Evolutionary conservation across 164 flowering plant species (phyloP).

Genomic region (Piper longum): DNA sequence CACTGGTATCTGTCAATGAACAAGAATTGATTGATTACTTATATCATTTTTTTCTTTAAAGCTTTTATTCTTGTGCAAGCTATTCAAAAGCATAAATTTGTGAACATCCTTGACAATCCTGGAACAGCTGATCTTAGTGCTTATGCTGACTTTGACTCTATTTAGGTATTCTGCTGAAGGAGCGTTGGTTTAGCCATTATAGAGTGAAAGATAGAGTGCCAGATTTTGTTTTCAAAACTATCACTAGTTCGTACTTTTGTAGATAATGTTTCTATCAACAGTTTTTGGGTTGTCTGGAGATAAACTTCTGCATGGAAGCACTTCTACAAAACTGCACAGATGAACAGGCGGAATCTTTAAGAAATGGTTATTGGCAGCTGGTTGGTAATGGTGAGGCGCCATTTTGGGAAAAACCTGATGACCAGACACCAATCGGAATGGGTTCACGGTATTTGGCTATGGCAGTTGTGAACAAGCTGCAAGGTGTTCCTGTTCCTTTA

Average conservation of each 20-base stretch:
- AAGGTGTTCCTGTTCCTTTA: conserved; percentile 77
- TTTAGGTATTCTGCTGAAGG: conserved; percentile 83
- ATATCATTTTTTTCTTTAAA: not conserved
- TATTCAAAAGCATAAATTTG: conserved; percentile 85
- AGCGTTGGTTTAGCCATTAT: conserved; percentile 46
- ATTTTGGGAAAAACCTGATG: conserved; percentile 97
- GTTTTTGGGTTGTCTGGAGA: conserved; percentile 87
- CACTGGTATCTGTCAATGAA: too few species aligned
- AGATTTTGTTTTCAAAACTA: not conserved
- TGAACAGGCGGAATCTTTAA: conserved; percentile 78
- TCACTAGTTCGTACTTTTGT: conserved; percentile 7
- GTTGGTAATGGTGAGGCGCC: conserved; percentile 99
- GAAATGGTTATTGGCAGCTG: conserved; percentile 85
- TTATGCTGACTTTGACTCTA: conserved; percentile 81
- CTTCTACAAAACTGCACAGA: conserved; percentile 72
- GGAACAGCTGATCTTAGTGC: conserved; percentile 22
- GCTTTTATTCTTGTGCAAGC: conserved; percentile 32
- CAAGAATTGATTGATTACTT: not conserved
- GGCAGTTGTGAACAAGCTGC: conserved; percentile 88
- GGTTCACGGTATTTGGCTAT: conserved; percentile 74
- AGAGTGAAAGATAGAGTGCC: not conserved
- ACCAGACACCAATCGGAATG: conserved; percentile 84
- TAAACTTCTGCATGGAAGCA: conserved; percentile 82
- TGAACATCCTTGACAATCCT: conserved; percentile 81
- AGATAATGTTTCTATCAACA: conserved; percentile 65